Conservation (phyloP, 306 rosid genomes). For the Arachis hypogaea region DNA sequence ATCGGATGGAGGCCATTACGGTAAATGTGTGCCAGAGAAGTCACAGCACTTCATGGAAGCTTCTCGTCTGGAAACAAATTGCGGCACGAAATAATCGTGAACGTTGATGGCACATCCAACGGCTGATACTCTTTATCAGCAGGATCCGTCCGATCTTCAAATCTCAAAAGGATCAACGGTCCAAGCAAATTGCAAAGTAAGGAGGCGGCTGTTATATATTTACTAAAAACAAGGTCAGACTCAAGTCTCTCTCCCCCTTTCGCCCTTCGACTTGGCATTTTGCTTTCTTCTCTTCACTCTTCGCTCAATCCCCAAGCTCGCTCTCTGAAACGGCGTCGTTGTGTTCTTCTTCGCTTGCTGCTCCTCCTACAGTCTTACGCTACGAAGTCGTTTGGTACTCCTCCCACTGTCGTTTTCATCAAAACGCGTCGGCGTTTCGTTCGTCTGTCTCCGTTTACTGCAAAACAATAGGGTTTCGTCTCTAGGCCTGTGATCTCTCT, state of each 20-base stretch:
- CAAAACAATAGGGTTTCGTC: constrained; percentile 39
- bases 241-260: background rate
- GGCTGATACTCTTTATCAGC: constrained; percentile 1
- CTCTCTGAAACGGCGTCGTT: constrained; percentile 24
- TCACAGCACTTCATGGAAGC: background rate
- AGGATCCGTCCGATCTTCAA: background rate
- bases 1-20: no score
- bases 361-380: background rate
- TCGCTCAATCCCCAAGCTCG: background rate
- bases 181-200: constrained; percentile 10
- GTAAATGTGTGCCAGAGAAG: no score
- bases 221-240: background rate
- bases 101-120: constrained; percentile 23
- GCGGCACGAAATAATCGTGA: background rate
- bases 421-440: background rate
- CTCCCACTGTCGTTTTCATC: background rate
- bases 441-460: constrained; percentile 8
- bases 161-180: background rate
- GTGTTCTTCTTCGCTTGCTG: background rate
- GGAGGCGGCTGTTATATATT: constrained; percentile 13
- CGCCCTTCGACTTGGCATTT: background rate
- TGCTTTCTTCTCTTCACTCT: background rate
- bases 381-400: background rate
- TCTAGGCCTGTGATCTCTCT: constrained; percentile 22
- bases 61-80: background rate